Evolutionary conservation across 108 stramenopile species (phyloP).

Genomic region (Nitzschia inconspicua): DNA sequence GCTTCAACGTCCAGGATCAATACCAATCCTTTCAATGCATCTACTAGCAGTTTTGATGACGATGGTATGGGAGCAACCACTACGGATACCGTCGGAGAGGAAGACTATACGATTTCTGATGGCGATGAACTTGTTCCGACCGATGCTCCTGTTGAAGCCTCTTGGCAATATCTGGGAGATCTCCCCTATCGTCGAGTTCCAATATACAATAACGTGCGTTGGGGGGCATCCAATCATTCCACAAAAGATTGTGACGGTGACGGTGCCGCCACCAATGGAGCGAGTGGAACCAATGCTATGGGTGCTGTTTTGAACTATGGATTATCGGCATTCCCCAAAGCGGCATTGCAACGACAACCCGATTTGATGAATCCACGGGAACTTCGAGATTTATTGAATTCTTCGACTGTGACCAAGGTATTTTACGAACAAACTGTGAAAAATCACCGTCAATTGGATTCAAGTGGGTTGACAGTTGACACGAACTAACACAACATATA

Average conservation of each 20-base stretch:
- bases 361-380: slow-evolving; percentile 34
- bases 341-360: slow-evolving; percentile 29
- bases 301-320: slow-evolving; percentile 28
- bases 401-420: slow-evolving; percentile 65
- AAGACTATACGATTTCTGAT: slow-evolving; percentile 3
- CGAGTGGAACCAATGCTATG: neutral
- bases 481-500: no score
- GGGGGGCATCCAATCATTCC: slow-evolving; percentile 29
- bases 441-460: no score
- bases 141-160: slow-evolving; percentile 50
- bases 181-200: slow-evolving; percentile 78
- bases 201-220: slow-evolving; percentile 60
- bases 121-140: slow-evolving; percentile 7
- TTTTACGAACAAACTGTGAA: no score
- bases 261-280: neutral
- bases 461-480: no score
- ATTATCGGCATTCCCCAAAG: slow-evolving; percentile 36
- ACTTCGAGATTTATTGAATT: slow-evolving; percentile 49
- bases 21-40: slow-evolving; percentile 6
- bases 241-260: neutral
- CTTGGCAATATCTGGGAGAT: slow-evolving; percentile 81
- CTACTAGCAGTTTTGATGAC: neutral
- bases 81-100: neutral
- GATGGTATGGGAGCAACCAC: slow-evolving; percentile 4
- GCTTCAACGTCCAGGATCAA: neutral